phyloP scores from a whole-genome alignment of 768 basidiomycete genomes.

The Amanita brunnescens region DNA sequence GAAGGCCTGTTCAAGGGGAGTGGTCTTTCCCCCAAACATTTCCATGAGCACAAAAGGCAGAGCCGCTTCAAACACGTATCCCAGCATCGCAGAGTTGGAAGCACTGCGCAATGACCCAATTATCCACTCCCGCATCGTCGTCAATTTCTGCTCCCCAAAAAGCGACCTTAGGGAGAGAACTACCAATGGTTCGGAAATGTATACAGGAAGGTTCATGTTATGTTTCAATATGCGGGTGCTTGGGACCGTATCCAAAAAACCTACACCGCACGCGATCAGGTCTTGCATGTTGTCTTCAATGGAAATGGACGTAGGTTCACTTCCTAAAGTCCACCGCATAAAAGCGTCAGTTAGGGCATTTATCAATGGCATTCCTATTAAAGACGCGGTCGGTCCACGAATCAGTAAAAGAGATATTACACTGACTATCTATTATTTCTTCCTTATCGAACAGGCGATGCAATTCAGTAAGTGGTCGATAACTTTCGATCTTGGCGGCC shows the following conservation, averaged over 20 bases:
- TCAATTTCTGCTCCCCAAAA: constrained; percentile 7
- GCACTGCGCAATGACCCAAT: background rate
- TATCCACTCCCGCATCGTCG: constrained; percentile 3
- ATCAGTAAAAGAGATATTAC: no score
- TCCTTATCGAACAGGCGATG: background rate
- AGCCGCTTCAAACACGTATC: background rate
- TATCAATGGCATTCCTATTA: background rate
- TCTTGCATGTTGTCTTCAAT: background rate
- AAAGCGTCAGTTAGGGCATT: background rate
- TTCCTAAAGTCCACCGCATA: background rate
- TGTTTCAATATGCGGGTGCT: background rate
- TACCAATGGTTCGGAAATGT: constrained; percentile 12
- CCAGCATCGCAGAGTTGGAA: background rate
- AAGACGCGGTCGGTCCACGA: no score
- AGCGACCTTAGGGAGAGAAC: constrained; percentile 9
- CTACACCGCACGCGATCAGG: background rate
- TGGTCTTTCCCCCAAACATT: constrained; percentile 5
- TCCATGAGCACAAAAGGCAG: constrained; percentile 6
- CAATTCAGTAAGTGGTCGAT: background rate
- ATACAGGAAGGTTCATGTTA: constrained; percentile 7
- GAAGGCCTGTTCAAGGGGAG: constrained; percentile 1
- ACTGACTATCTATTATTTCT: no score
- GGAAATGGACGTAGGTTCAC: background rate
- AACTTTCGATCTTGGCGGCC: background rate
- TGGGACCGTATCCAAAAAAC: background rate